Base-by-base conservation (phyloP, 192 early-diverging fungal species). In the Funneliformis geosporum region DNA sequence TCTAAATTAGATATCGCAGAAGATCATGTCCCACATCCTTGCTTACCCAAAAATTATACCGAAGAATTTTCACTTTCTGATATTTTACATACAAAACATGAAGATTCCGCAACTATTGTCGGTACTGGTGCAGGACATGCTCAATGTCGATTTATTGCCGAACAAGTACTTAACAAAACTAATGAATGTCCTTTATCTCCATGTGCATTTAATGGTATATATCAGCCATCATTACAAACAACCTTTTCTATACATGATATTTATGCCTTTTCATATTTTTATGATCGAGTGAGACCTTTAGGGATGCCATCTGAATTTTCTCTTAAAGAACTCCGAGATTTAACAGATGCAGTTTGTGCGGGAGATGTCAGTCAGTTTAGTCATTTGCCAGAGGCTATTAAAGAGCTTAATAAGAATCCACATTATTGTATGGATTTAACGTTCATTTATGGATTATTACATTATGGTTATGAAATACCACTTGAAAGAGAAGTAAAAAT, bases 231-330 rank as follows among this genome's bases (percentile, higher is more conserved):
- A 8, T 84, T 98, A 8, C 73, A 80, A 16, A 81, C 87, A 65
- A 89, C 90, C 2, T 97, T 97, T 84, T 76, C 83, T 1, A 8
- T 82, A 5, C 87, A 91, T 40, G 96, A 96, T 50, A 90, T 99
- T 38, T 97, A 96, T 83, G 93, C 95, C 12, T 98, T 99, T 85
- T 96, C 95, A 27, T 99, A 92, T 89, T 97, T 99, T 82, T 99
- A 94, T 87, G 98, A 99, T 81, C 89, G 93, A 59, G 90, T 92
- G 0, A 84, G 90, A 44, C 93, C 93, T 6, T 86, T 94, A 16
- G 92, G 91, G 40, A 87, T 92, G 65, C 88, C 88, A 38, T 84
- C 88, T 47, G 91, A 92, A 47, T 96, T 97, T 83, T 88, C 88
- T 38, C 85, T 96, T 11, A 80, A 80, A 9, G 90, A 95, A 33